Conservation (phyloP, 2,329 filamentous ascomycete species). For the Diaporthe longicolla region DNA sequence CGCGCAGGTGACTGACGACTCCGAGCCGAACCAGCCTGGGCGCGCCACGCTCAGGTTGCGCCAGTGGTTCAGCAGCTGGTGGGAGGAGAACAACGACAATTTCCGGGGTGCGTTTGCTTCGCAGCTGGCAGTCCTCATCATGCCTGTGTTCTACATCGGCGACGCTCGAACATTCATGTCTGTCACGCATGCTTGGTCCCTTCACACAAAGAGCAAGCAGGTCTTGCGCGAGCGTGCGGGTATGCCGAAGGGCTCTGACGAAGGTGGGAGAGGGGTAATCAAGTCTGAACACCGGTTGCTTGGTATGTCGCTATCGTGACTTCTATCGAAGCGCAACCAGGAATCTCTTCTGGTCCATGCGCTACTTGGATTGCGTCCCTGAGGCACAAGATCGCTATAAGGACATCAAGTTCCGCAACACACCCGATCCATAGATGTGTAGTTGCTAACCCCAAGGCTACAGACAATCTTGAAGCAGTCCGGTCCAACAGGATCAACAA, state of each 20-base stretch:
- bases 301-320: background rate
- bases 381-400: no score
- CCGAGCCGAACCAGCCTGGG: background rate
- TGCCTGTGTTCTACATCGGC: constrained; percentile 24
- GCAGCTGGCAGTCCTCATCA: background rate
- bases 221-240: no score
- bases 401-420: no score
- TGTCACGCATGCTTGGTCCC: background rate
- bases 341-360: background rate
- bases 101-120: background rate
- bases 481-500: constrained; percentile 9
- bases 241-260: background rate
- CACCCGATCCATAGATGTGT: no score
- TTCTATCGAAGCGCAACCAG: background rate
- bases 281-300: background rate
- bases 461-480: constrained; percentile 26
- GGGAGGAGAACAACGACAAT: background rate
- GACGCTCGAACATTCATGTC: constrained; percentile 9
- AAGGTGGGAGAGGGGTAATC: background rate
- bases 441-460: background rate
- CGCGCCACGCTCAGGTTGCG: background rate
- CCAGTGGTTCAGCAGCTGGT: constrained; percentile 25
- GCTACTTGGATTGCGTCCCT: no score
- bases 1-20: background rate
- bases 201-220: constrained; percentile 7